Percentiles rank a stretch among this genome's conserved stretches.
Conservation (phyloP, 768 basidiomycete genomes). For the Lactifluus pinguis region DNA sequence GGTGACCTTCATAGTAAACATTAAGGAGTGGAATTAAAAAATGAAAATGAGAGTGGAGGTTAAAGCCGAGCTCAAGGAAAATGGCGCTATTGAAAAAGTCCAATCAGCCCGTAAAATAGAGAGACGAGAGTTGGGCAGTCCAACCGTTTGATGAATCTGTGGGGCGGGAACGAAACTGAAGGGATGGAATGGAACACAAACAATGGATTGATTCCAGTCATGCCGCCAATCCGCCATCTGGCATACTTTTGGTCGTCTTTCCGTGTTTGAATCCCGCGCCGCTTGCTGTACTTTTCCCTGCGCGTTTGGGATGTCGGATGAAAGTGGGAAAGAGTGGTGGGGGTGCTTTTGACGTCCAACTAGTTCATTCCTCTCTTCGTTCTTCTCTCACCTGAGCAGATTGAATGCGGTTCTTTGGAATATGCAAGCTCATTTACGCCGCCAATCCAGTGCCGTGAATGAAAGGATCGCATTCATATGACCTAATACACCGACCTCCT, state of each 20-base stretch:
- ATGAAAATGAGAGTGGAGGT: background rate
- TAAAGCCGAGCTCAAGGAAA: background rate
- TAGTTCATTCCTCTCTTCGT: too few species aligned
- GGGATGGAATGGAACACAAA: background rate
- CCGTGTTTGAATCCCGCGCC: background rate
- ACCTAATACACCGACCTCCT: background rate
- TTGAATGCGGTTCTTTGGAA: background rate
- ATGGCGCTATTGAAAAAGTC: background rate
- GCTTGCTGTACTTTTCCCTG: background rate
- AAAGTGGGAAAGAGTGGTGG: background rate
- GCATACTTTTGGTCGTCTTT: background rate
- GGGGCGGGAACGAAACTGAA: background rate
- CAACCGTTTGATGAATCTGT: background rate
- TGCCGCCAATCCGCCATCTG: background rate
- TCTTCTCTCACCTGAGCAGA: background rate
- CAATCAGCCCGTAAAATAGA: background rate
- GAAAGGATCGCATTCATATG: background rate
- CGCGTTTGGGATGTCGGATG: background rate
- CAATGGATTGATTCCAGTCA: background rate
- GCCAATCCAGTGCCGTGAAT: background rate
- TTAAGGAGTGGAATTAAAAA: background rate
- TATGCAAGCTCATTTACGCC: too few species aligned
- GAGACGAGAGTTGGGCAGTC: too few species aligned
- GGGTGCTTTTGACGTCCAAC: too few species aligned
- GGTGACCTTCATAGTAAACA: constrained; percentile 6